Percentiles rank a stretch among this genome's conserved stretches.
Evolutionary conservation across 352 stramenopile species (phyloP).

Genomic region (Aphanomyces astaci): DNA sequence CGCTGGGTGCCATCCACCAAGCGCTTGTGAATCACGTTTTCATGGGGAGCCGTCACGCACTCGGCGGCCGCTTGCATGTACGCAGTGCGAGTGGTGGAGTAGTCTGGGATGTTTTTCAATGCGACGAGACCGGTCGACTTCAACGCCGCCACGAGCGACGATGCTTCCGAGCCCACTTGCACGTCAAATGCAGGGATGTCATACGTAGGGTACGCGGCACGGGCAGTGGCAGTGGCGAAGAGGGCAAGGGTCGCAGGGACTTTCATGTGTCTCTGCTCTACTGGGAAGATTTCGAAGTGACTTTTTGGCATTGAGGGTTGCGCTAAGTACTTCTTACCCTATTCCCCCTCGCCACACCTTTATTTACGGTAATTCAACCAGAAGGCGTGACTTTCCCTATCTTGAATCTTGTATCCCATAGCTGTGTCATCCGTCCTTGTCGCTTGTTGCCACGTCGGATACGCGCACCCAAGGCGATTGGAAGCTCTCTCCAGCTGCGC

Average conservation of each 20-base stretch:
- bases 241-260: background rate
- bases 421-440: background rate
- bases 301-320: too few species aligned
- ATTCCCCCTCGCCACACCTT: too few species aligned
- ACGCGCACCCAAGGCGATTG: background rate
- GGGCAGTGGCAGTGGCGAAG: background rate
- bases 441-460: background rate
- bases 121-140: constrained; percentile 61
- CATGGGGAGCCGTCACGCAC: constrained; percentile 31
- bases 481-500: too few species aligned
- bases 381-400: too few species aligned
- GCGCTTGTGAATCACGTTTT: constrained; percentile 30
- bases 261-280: background rate
- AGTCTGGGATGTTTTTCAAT: constrained; percentile 52
- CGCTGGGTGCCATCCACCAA: constrained; percentile 54
- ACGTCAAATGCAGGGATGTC: constrained; percentile 13
- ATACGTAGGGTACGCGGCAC: constrained; percentile 7
- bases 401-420: background rate
- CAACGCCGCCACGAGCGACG: constrained; percentile 30
- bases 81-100: constrained; percentile 30
- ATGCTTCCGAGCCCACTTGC: background rate
- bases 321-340: too few species aligned
- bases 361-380: too few species aligned
- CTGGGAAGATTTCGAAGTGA: background rate
- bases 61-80: constrained; percentile 43